Conservation (phyloP, 192 early-diverging fungal genomes). For the Podila epigama region DNA sequence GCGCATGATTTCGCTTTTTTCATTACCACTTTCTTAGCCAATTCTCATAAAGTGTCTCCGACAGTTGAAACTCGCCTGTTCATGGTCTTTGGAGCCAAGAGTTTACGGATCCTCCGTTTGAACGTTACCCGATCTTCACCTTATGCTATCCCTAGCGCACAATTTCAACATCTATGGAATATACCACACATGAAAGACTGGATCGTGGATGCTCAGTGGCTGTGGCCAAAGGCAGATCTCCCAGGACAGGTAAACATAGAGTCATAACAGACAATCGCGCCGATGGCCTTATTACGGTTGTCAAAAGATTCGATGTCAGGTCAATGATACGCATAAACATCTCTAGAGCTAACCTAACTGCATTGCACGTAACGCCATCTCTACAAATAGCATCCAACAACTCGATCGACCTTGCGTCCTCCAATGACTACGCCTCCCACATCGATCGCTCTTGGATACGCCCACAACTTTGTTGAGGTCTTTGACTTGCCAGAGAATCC, state of each 20-base stretch:
- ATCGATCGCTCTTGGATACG: slow-evolving; percentile 69
- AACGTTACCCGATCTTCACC: not conserved
- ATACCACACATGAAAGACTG: slow-evolving; percentile 69
- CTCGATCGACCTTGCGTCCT: slow-evolving; percentile 14
- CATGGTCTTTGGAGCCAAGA: slow-evolving; percentile 52
- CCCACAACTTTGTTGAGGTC: slow-evolving; percentile 77
- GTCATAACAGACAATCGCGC: not conserved
- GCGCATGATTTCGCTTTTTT: too few relatives aligned
- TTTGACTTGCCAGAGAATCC: slow-evolving; percentile 49
- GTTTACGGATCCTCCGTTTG: slow-evolving; percentile 31
- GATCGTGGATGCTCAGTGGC: slow-evolving; percentile 82
- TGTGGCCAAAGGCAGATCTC: slow-evolving; percentile 49
- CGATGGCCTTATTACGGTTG: too few relatives aligned
- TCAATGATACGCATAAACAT: too few relatives aligned
- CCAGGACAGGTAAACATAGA: slow-evolving; percentile 8
- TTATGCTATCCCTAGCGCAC: not conserved
- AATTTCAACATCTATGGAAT: slow-evolving; percentile 32
- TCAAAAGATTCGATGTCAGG: too few relatives aligned
- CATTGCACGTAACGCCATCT: too few relatives aligned
- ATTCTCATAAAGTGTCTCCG: slow-evolving; percentile 15
- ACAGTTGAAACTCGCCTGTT: slow-evolving; percentile 24
- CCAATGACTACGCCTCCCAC: slow-evolving; percentile 25
- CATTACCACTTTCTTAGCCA: slow-evolving; percentile 10
- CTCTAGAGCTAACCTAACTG: too few relatives aligned
- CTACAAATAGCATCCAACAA: slow-evolving; percentile 9